These are phyloP conservation scores for Vitis rotundifolia DNA, from an alignment of 164 flowering plant genomes.

Conservation along the genomic window DNA sequence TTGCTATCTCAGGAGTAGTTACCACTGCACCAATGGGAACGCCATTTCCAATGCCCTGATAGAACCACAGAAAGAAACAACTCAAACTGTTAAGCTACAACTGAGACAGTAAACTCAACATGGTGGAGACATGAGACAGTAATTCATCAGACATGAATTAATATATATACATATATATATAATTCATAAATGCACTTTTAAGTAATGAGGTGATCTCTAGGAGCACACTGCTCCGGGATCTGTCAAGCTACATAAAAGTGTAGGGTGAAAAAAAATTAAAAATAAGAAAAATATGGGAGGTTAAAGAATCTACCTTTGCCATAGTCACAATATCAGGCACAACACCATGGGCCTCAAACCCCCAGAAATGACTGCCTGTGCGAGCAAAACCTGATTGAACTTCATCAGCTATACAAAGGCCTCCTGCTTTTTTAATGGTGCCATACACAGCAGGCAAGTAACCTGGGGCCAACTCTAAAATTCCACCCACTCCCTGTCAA, in stretches of 20 bases:
- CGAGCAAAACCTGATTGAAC: slow-evolving; percentile 82
- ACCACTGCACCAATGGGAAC: slow-evolving; percentile 95
- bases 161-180: too few species aligned
- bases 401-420: slow-evolving; percentile 78
- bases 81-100: neutral
- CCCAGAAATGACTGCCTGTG: slow-evolving; percentile 82
- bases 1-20: slow-evolving; percentile 92
- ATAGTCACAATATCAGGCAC: slow-evolving; percentile 87
- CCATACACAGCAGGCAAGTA: slow-evolving; percentile 67
- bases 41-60: slow-evolving; percentile 94
- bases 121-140: too few species aligned
- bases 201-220: too few species aligned
- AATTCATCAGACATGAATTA: too few species aligned
- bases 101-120: too few species aligned
- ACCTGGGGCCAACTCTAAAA: slow-evolving; percentile 70
- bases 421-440: slow-evolving; percentile 67
- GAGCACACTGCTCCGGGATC: too few species aligned
- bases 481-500: slow-evolving; percentile 76
- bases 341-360: slow-evolving; percentile 75
- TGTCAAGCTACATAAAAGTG: too few species aligned
- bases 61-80: slow-evolving; percentile 6
- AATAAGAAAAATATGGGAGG: too few species aligned
- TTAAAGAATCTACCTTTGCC: slow-evolving; percentile 55
- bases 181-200: too few species aligned
- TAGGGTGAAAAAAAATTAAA: too few species aligned